phyloP scores from a whole-genome alignment of 2,329 filamentous ascomycete genomes.

The Hirsutella minnesotensis region DNA sequence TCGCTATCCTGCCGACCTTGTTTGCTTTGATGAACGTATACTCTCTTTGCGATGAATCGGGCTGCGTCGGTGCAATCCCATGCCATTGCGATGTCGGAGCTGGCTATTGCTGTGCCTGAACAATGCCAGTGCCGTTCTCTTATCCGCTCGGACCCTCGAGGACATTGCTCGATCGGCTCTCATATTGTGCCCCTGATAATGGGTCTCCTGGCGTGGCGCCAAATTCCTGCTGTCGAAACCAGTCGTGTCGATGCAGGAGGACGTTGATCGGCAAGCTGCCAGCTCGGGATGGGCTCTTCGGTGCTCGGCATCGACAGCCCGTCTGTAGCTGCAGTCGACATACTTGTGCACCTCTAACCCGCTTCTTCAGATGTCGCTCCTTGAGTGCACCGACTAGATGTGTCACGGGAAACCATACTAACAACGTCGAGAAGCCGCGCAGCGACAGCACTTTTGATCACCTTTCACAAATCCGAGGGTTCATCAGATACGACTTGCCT shows the following conservation, averaged over 20 bases:
- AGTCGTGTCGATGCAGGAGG: not conserved
- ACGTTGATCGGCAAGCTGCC: not conserved
- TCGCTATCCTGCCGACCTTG: conserved; percentile 1
- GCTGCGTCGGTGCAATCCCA: not conserved
- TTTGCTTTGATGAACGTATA: conserved; percentile 11
- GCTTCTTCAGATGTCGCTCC: not conserved
- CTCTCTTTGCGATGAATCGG: conserved; percentile 2
- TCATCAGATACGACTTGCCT: too few species aligned
- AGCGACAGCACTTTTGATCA: too few species aligned
- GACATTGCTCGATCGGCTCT: not conserved
- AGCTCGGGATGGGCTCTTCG: not conserved
- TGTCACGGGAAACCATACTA: not conserved
- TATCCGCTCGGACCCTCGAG: not conserved
- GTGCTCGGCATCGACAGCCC: not conserved
- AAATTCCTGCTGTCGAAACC: not conserved
- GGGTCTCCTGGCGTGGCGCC: not conserved
- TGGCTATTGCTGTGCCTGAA: not conserved
- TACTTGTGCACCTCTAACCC: not conserved
- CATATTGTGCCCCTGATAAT: not conserved
- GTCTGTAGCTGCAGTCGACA: not conserved
- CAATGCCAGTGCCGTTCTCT: not conserved
- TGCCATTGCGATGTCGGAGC: not conserved
- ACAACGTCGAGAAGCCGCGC: not conserved
- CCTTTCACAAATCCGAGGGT: too few species aligned
- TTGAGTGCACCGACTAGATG: not conserved